Evolutionary conservation across 176 grass and related monocot species (phyloP).

Genomic region (Oryza brachyantha): DNA sequence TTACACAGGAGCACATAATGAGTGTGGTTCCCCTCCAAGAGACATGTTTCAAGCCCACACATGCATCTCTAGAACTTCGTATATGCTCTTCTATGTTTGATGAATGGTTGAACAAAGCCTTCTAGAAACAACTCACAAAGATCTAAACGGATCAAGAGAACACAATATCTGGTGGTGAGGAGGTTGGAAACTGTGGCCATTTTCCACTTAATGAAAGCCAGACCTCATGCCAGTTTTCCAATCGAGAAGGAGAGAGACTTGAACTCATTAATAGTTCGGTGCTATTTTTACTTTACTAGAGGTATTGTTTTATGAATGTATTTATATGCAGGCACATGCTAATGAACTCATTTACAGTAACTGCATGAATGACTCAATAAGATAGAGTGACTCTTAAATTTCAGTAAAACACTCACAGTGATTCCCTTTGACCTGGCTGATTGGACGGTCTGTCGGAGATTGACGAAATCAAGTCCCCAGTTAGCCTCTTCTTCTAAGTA

Average conservation of each 20-base stretch:
- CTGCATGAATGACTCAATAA: background rate
- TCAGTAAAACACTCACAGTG: conserved; percentile 55
- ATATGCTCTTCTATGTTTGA: background rate
- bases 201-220: background rate
- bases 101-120: background rate
- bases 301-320: background rate
- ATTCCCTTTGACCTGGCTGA: conserved; percentile 79
- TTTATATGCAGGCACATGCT: background rate
- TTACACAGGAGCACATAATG: background rate
- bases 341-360: background rate
- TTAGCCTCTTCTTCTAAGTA: conserved; percentile 97
- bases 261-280: background rate
- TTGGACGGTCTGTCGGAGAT: conserved; percentile 53
- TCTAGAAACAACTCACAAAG: background rate
- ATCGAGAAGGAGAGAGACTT: background rate
- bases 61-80: background rate
- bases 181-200: background rate
- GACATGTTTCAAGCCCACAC: background rate
- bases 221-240: too few relatives aligned
- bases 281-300: background rate
- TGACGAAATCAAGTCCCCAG: conserved; percentile 80
- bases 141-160: background rate
- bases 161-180: background rate
- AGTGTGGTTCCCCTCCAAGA: background rate
- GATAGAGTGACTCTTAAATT: background rate